Percentiles rank a stretch among this genome's conserved stretches.
Evolutionary conservation across 148 eudicot genomes (phyloP).

Genomic region (Diospyros lotus): DNA sequence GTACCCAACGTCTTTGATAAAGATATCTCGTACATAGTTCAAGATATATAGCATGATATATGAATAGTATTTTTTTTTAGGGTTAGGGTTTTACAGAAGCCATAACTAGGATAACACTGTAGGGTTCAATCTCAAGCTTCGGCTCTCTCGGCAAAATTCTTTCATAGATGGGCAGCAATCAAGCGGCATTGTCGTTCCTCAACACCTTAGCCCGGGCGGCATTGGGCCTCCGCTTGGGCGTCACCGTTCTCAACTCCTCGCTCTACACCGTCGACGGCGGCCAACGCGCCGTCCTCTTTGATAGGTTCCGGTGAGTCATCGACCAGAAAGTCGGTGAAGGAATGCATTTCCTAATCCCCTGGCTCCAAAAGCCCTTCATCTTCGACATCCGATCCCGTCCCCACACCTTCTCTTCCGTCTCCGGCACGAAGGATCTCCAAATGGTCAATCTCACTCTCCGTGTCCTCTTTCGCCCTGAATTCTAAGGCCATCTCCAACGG

Average conservation of each 20-base stretch:
- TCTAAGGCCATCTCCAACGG: conserved; percentile 29
- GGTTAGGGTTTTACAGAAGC: conserved; percentile 8
- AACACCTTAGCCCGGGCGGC: conserved; percentile 45
- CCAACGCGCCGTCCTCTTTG: conserved; percentile 88
- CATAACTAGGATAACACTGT: not conserved
- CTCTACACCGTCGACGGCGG: conserved; percentile 98
- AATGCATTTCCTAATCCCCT: conserved; percentile 71
- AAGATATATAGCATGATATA: too few species aligned
- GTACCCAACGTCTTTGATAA: too few species aligned
- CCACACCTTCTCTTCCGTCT: conserved; percentile 62
- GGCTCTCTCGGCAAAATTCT: not conserved
- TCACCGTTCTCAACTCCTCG: conserved; percentile 48
- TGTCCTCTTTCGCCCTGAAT: conserved; percentile 76
- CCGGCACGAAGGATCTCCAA: conserved; percentile 87
- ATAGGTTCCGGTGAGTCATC: conserved; percentile 75
- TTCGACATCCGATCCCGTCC: conserved; percentile 85
- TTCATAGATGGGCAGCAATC: conserved; percentile 22
- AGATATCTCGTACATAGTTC: too few species aligned
- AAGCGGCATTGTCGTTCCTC: conserved; percentile 34
- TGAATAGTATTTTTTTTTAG: too few species aligned
- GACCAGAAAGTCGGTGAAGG: conserved; percentile 72
- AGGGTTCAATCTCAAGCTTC: not conserved
- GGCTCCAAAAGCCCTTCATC: conserved; percentile 77
- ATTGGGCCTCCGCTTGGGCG: conserved; percentile 45
- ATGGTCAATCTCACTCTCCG: conserved; percentile 42